phyloP scores from a whole-genome alignment of 2,329 filamentous ascomycete genomes.

The Sarocladium oryzae region DNA sequence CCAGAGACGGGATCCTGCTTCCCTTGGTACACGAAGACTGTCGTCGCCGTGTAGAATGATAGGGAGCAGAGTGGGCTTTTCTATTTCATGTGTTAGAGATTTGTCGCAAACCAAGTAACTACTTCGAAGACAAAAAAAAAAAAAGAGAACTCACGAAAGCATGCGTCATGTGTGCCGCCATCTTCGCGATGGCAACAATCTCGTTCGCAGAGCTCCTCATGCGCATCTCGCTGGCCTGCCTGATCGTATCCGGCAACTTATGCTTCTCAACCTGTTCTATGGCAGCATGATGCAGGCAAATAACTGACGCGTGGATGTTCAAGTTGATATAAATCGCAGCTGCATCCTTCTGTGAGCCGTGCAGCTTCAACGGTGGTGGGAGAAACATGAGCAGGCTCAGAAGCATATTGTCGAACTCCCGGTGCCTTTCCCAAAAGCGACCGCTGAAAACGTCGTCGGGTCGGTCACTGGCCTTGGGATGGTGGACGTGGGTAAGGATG shows the following conservation, averaged over 20 bases:
- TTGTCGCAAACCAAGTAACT: not conserved
- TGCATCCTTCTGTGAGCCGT: conserved; percentile 59
- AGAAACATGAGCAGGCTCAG: conserved; percentile 73
- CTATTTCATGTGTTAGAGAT: no score
- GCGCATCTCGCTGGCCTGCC: conserved; percentile 63
- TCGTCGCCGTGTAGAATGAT: conserved; percentile 76
- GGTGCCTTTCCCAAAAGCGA: conserved; percentile 79
- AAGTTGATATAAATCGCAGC: conserved; percentile 79
- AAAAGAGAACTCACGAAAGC: conserved; percentile 57
- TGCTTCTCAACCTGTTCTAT: conserved; percentile 76
- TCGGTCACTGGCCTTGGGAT: conserved; percentile 60
- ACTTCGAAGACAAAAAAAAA: not conserved
- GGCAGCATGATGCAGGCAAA: conserved; percentile 84
- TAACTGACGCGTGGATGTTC: conserved; percentile 79
- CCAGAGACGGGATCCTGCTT: conserved; percentile 58
- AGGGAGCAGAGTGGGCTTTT: conserved; percentile 48
- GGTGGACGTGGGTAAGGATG: conserved; percentile 75
- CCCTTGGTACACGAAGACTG: conserved; percentile 76
- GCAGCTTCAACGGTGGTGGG: conserved; percentile 67
- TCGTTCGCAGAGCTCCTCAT: conserved; percentile 77
- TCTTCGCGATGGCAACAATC: conserved; percentile 75
- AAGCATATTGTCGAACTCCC: conserved; percentile 73
- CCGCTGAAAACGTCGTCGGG: conserved; percentile 70
- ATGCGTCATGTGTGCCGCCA: conserved; percentile 63
- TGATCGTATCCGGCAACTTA: conserved; percentile 56